Evolutionary conservation across 768 basidiomycete species (phyloP).

Genomic region (Pleurotus cornucopiae): DNA sequence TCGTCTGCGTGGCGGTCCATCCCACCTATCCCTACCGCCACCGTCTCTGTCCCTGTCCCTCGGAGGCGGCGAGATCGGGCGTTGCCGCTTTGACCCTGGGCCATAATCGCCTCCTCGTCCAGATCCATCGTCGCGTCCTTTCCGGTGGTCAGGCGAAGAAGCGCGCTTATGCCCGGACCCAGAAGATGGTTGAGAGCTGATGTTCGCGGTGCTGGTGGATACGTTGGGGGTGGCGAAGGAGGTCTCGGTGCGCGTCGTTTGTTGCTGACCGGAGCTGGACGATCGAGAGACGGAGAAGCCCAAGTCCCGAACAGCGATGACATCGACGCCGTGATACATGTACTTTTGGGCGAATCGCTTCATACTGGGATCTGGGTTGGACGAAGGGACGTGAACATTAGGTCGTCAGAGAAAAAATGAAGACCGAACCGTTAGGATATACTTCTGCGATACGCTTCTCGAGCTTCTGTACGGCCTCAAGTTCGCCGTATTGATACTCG

Average conservation of each 20-base stretch:
- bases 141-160: slow-evolving; percentile 31
- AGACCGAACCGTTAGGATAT: slow-evolving; percentile 70
- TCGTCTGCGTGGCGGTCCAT: slow-evolving; percentile 12
- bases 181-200: slow-evolving; percentile 1
- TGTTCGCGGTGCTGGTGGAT: not conserved
- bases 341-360: slow-evolving; percentile 89
- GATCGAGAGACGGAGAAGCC: slow-evolving; percentile 61
- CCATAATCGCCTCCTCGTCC: slow-evolving; percentile 23
- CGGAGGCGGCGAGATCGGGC: slow-evolving; percentile 21
- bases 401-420: not conserved
- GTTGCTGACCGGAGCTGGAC: slow-evolving; percentile 16
- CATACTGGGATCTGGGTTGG: slow-evolving; percentile 71
- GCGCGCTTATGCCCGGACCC: slow-evolving; percentile 26
- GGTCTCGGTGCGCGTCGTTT: slow-evolving; percentile 29
- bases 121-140: slow-evolving; percentile 18
- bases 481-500: slow-evolving; percentile 93
- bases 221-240: slow-evolving; percentile 19
- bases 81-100: slow-evolving; percentile 30
- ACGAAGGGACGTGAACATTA: not conserved
- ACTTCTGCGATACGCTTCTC: slow-evolving; percentile 86
- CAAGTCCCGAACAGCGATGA: slow-evolving; percentile 84
- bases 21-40: slow-evolving; percentile 21
- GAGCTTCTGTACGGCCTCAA: slow-evolving; percentile 82
- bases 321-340: slow-evolving; percentile 78
- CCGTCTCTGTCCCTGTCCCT: slow-evolving; percentile 28